Evolutionary conservation across 495 filamentous ascomycete genomes (phyloP), one percentile per base, ranked within the genome.

Genomic region (Tetracladium setigerum): DNA sequence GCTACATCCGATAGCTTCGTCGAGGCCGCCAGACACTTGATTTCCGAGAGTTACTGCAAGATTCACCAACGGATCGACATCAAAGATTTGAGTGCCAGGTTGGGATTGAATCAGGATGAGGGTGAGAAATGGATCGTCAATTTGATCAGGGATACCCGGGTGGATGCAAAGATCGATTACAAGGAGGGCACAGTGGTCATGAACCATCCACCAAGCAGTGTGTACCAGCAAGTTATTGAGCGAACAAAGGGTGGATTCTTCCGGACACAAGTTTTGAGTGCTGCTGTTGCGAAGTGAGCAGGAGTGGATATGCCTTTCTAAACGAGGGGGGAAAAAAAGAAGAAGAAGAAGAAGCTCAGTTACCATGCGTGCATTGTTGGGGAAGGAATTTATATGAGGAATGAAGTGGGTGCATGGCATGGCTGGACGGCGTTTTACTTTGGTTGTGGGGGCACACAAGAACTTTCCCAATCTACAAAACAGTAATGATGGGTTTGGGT

Each of bases 81-180:
- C 65, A 89, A 89, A 80, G 94, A 97, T 58, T 77, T 98, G 14
- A 95, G 89, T 51, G 83, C 82, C 49, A 81, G 90, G 52, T 75
- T 98, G 42, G 92, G 92, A 49, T 72, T 98, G 50, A 86, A 81
- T 59, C 79, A 88, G 58, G 89, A 95, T 58, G 92, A 95, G 57
- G 92, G 94, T 54, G 92, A 98, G 81, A 97, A 96, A 74, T 97
- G 94, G 94, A 98, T 98, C 55, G 92, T 98, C 50, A 98, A 98
- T 71, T 78, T 97, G 37, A 98, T 98, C 69, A 82, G 92, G 49
- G 92, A 98, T 64, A 98, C 92, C 2, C 77, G 92, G 42, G 87
- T 98, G 34, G 92, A 98, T 59, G 92, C 94, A 52, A 98, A 98
- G 79, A 94, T 98, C 55, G 92, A 98, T 66, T 97, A 95, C 70